Evolutionary conservation across 163 green algal species (phyloP).

Genomic region (Prototheca wickerhamii): DNA sequence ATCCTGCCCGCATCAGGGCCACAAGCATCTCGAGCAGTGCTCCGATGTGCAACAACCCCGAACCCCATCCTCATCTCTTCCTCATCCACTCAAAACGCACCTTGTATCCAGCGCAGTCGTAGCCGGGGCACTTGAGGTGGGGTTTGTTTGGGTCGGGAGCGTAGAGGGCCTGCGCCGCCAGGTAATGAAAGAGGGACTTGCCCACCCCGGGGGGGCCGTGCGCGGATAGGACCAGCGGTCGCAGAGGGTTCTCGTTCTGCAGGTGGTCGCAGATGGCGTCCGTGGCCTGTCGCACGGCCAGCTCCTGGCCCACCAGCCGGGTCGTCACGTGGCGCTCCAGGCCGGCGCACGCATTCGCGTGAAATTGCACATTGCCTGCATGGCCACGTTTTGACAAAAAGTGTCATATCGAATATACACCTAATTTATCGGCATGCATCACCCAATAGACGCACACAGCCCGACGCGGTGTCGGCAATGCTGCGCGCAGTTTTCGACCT

Average conservation of each 20-base stretch:
- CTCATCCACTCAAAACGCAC: conserved; percentile 18
- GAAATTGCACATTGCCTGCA: conserved; percentile 48
- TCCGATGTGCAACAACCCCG: not conserved
- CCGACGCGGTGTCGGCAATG: not conserved
- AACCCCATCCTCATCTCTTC: not conserved
- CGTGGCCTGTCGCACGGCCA: conserved; percentile 48
- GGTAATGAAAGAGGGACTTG: conserved; percentile 74
- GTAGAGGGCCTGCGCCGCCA: conserved; percentile 72
- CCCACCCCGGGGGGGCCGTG: conserved; percentile 85
- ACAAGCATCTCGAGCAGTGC: not conserved
- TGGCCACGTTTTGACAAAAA: not conserved
- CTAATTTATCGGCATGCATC: too few relatives aligned
- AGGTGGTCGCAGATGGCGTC: conserved; percentile 79
- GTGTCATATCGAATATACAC: not conserved
- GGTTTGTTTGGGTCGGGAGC: conserved; percentile 25
- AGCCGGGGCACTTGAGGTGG: conserved; percentile 64
- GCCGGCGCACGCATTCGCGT: conserved; percentile 46
- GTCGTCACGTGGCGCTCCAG: conserved; percentile 43
- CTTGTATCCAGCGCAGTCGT: conserved; percentile 66
- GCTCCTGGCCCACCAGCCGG: conserved; percentile 64
- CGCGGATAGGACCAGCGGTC: conserved; percentile 74
- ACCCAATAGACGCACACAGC: not conserved
- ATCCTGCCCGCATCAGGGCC: not conserved
- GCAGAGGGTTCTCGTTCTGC: conserved; percentile 10
- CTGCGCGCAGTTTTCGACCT: not conserved